A percentile compares a stretch with the other conserved stretches of the same genome.
These are phyloP conservation scores for Fusarium euwallaceae DNA, from an alignment of 2,329 filamentous ascomycete genomes.

Conservation along the genomic window DNA sequence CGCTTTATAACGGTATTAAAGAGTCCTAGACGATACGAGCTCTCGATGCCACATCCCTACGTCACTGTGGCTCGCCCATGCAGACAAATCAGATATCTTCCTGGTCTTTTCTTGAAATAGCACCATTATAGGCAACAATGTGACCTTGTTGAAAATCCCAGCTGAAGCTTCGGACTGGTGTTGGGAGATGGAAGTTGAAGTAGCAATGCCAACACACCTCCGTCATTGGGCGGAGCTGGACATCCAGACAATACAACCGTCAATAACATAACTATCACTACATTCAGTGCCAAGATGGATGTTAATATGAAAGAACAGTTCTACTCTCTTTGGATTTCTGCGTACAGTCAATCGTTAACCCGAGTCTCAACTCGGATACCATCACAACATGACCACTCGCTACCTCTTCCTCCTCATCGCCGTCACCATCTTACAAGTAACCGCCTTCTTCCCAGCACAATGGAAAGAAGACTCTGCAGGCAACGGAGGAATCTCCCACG, in stretches of 20 bases:
- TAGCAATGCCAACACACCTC: neutral
- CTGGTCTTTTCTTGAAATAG: neutral
- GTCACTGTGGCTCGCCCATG: neutral
- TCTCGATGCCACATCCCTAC: neutral
- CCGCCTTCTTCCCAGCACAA: neutral
- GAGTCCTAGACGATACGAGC: neutral
- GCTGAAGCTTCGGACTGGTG: neutral
- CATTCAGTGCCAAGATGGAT: neutral
- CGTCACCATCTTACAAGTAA: neutral
- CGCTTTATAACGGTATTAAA: neutral
- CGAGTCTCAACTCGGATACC: neutral
- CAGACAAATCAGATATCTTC: neutral
- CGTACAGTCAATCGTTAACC: neutral
- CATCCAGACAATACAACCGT: neutral
- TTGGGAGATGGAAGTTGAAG: neutral
- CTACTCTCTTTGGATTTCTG: neutral
- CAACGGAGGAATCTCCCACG: neutral
- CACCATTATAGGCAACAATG: neutral
- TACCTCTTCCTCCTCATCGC: neutral
- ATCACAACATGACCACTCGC: neutral
- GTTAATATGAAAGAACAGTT: neutral
- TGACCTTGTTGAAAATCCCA: neutral
- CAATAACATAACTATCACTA: neutral
- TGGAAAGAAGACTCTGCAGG: conserved; percentile 1
- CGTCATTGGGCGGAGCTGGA: neutral